These are phyloP conservation scores for Eucalyptus cladocalyx DNA, from an alignment of 345 rosid genomes.

Conservation along the genomic window DNA sequence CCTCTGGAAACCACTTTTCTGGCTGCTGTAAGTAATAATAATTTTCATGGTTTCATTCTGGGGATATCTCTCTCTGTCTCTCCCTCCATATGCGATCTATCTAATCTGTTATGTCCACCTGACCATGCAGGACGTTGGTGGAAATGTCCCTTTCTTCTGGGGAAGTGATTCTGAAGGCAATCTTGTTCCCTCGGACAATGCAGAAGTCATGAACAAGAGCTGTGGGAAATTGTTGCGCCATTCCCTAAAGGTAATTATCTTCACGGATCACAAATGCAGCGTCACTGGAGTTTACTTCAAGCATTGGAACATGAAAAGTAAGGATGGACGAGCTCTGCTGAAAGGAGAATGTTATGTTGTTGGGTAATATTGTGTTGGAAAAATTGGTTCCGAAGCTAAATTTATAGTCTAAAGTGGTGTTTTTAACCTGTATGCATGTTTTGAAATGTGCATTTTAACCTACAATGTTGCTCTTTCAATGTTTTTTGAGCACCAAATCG, in stretches of 20 bases:
- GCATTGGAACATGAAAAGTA: neutral
- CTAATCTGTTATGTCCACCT: neutral
- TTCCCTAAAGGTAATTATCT: constrained; percentile 73
- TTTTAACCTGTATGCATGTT: too few relatives aligned
- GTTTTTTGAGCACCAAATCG: too few relatives aligned
- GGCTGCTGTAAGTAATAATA: constrained; percentile 43
- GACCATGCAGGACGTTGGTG: constrained; percentile 59
- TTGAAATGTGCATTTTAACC: too few relatives aligned
- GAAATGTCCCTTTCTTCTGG: constrained; percentile 74
- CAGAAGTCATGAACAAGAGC: constrained; percentile 22
- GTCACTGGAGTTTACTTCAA: neutral
- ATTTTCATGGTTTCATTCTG: neutral
- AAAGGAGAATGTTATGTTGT: neutral
- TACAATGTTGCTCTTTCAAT: too few relatives aligned
- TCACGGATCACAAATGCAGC: neutral
- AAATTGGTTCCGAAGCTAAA: too few relatives aligned
- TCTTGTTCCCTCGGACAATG: too few relatives aligned
- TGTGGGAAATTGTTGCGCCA: constrained; percentile 90
- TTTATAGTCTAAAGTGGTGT: too few relatives aligned
- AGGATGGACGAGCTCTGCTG: neutral
- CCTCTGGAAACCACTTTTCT: neutral
- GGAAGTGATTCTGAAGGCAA: neutral
- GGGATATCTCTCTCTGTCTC: neutral
- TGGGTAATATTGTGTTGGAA: too few relatives aligned
- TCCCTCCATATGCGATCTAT: neutral